Percentiles rank a stretch among this genome's conserved stretches.
Evolutionary conservation across 176 grass and related monocot species (phyloP).

Genomic region (Pontederia crassipes): DNA sequence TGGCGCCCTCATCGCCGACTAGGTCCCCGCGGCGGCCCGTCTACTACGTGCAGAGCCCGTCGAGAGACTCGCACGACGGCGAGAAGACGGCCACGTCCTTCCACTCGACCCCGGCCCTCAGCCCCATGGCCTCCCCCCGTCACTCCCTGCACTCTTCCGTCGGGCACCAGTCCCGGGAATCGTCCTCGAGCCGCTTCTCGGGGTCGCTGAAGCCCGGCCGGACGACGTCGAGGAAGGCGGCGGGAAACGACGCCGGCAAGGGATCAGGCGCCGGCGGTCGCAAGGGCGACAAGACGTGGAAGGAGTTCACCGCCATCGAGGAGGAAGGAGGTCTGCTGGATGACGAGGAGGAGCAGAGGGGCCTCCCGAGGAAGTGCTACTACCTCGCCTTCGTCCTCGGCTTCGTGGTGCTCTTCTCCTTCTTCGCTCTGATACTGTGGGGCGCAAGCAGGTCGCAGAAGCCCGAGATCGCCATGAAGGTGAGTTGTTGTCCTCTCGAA

Average conservation of each 20-base stretch:
- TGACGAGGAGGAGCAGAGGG: constrained; percentile 29
- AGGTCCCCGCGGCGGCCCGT: constrained; percentile 1
- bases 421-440: constrained; percentile 93
- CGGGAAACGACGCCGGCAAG: background rate
- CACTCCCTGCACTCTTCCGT: constrained; percentile 69
- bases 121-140: constrained; percentile 57
- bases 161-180: constrained; percentile 46
- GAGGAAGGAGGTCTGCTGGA: constrained; percentile 60
- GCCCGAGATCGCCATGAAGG: constrained; percentile 62
- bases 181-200: constrained; percentile 71
- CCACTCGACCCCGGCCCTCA: constrained; percentile 56
- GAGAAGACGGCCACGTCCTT: constrained; percentile 40
- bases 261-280: background rate
- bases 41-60: constrained; percentile 17
- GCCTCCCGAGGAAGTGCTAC: constrained; percentile 43
- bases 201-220: constrained; percentile 15
- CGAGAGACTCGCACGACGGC: constrained; percentile 12
- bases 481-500: background rate
- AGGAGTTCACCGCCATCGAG: constrained; percentile 75
- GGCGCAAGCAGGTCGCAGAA: constrained; percentile 77
- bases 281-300: constrained; percentile 24
- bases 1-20: constrained; percentile 5
- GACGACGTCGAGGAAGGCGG: constrained; percentile 23
- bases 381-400: constrained; percentile 52
- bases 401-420: constrained; percentile 68